These are phyloP conservation scores for Trichoderma virens DNA, from an alignment of 495 filamentous ascomycete species.

Conservation along the genomic window DNA sequence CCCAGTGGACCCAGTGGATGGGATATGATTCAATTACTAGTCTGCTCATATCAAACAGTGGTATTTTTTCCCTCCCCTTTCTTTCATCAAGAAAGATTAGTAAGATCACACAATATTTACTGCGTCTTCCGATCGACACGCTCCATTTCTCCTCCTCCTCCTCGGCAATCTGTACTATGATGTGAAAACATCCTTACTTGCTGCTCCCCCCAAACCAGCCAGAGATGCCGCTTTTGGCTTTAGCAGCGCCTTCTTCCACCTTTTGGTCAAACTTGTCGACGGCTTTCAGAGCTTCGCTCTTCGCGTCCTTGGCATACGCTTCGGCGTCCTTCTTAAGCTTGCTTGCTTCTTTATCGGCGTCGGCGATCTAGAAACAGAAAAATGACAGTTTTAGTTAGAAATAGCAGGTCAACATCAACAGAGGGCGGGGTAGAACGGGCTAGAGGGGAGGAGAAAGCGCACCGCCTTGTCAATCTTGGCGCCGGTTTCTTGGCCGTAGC, in stretches of 20 bases:
- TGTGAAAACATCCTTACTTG: neutral
- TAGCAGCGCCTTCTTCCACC: slow-evolving; percentile 64
- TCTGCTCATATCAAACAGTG: too few species aligned
- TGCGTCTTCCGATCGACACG: neutral
- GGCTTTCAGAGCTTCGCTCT: slow-evolving; percentile 56
- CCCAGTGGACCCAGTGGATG: too few species aligned
- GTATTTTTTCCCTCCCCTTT: too few species aligned
- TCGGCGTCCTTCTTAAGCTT: slow-evolving; percentile 50
- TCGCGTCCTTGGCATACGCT: slow-evolving; percentile 49
- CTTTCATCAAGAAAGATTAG: too few species aligned
- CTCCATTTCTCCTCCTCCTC: neutral
- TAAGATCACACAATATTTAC: neutral
- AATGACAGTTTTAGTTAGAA: slow-evolving; percentile 12
- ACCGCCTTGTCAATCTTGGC: slow-evolving; percentile 39
- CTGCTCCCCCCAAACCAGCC: slow-evolving; percentile 69
- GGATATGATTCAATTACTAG: too few species aligned
- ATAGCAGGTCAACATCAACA: neutral
- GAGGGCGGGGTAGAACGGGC: slow-evolving; percentile 10
- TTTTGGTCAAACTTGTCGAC: slow-evolving; percentile 66
- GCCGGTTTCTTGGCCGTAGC: slow-evolving; percentile 36
- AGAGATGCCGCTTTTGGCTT: slow-evolving; percentile 70
- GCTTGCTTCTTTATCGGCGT: slow-evolving; percentile 50
- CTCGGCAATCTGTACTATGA: neutral
- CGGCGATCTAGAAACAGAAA: slow-evolving; percentile 41
- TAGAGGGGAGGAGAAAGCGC: too few species aligned